Percentiles rank a stretch among this genome's conserved stretches.
Conservation (phyloP, 2,329 filamentous ascomycete genomes). For the Trichoderma sp. region DNA sequence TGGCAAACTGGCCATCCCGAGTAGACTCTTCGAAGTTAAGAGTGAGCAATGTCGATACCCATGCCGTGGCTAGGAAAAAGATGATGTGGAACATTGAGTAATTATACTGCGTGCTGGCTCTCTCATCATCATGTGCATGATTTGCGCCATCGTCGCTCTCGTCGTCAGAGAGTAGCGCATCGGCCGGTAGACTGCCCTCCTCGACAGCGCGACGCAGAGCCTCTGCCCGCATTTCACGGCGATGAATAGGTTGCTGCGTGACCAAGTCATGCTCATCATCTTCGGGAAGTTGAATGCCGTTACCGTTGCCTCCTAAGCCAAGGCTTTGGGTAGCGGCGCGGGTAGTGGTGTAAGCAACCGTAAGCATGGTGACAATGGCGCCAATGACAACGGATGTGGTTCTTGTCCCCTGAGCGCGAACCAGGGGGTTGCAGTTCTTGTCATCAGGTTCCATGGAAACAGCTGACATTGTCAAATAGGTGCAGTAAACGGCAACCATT, state of each 20-base stretch:
- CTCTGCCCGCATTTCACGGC: conserved; percentile 90
- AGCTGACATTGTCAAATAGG: conserved; percentile 96
- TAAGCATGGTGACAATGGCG: conserved; percentile 93
- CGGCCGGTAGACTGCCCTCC: conserved; percentile 87
- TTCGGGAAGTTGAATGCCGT: conserved; percentile 59
- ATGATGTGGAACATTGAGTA: conserved; percentile 97
- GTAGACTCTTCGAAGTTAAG: conserved; percentile 71
- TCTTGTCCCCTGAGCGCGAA: conserved; percentile 81
- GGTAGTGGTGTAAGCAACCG: conserved; percentile 96
- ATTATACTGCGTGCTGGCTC: conserved; percentile 88
- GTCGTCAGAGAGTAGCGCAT: conserved; percentile 76
- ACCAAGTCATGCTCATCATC: conserved; percentile 87
- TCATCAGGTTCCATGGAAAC: conserved; percentile 98
- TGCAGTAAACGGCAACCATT: conserved; percentile 98
- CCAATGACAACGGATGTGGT: conserved; percentile 90
- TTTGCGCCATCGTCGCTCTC: conserved; percentile 65
- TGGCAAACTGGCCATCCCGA: conserved; percentile 74
- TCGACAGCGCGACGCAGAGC: conserved; percentile 90
- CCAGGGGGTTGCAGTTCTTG: conserved; percentile 88
- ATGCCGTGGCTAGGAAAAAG: conserved; percentile 93
- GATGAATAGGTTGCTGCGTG: conserved; percentile 75
- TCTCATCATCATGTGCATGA: conserved; percentile 80
- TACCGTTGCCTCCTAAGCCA: conserved; percentile 62
- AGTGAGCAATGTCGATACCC: conserved; percentile 86
- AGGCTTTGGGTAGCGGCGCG: conserved; percentile 90